These are phyloP conservation scores for Cryptococcus maquisensis DNA, from an alignment of 1,284 basidiomycete genomes.

Conservation along the genomic window DNA sequence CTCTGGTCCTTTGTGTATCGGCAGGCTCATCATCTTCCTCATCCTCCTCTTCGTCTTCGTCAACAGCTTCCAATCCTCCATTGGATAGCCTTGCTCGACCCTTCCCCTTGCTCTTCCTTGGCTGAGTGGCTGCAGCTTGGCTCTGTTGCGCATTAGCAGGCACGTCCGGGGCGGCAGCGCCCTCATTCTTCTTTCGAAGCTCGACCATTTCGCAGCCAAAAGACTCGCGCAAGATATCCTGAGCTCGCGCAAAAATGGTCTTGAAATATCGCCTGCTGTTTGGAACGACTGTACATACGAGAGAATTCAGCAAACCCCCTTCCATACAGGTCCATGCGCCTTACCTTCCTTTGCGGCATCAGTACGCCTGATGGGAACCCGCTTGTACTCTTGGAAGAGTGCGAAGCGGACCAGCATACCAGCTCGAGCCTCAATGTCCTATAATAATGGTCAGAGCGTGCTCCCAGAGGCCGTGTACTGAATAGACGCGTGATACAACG, in stretches of 20 bases:
- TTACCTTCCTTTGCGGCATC: slow-evolving; percentile 32
- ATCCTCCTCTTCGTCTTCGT: slow-evolving; percentile 25
- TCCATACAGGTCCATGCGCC: slow-evolving; percentile 6
- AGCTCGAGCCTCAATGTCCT: slow-evolving; percentile 33
- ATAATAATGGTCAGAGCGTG: not conserved
- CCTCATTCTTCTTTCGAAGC: slow-evolving; percentile 21
- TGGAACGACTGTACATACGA: slow-evolving; percentile 24
- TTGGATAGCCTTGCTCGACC: slow-evolving; percentile 7
- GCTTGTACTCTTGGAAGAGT: slow-evolving; percentile 41
- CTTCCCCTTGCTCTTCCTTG: slow-evolving; percentile 25
- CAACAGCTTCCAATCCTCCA: slow-evolving; percentile 13
- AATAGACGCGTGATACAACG: not conserved
- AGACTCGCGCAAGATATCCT: slow-evolving; percentile 22
- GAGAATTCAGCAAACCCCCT: not conserved
- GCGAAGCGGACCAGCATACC: slow-evolving; percentile 38
- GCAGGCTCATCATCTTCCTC: slow-evolving; percentile 17
- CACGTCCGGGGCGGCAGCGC: no score
- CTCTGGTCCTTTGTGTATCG: slow-evolving; percentile 4
- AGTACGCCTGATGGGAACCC: slow-evolving; percentile 29
- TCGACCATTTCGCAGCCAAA: slow-evolving; percentile 47
- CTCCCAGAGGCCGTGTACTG: not conserved
- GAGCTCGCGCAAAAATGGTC: slow-evolving; percentile 29
- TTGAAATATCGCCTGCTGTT: slow-evolving; percentile 24
- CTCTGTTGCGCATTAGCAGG: slow-evolving; percentile 7
- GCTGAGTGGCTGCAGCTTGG: slow-evolving; percentile 13